A percentile compares a stretch with the other conserved stretches of the same genome.
Evolutionary conservation across 805 yeast species (phyloP).

Genomic region (Wickerhamiella sorbophila): DNA sequence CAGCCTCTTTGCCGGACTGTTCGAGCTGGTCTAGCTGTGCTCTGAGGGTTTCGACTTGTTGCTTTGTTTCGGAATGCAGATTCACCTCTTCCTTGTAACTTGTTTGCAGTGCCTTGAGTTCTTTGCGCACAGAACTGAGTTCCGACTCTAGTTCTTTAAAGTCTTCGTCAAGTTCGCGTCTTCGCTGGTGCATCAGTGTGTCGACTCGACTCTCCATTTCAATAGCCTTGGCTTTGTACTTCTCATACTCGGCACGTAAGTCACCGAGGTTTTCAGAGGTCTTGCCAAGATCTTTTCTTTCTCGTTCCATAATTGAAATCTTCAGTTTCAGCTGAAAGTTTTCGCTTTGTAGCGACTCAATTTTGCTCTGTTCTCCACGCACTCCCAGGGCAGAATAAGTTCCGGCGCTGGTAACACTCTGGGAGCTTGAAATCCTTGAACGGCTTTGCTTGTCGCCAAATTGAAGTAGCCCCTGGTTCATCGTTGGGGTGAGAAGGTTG

Average conservation of each 20-base stretch:
- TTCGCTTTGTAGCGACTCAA: conserved; percentile 14
- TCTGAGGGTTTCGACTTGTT: background rate
- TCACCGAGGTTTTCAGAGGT: background rate
- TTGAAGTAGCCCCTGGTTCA: background rate
- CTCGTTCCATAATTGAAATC: conserved; percentile 5
- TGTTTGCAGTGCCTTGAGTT: background rate
- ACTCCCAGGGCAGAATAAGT: conserved; percentile 1
- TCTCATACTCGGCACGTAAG: background rate
- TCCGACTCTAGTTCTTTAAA: background rate
- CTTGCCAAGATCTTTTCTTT: background rate
- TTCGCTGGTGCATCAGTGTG: background rate
- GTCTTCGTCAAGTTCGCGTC: background rate
- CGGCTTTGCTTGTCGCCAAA: background rate
- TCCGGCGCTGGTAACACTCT: too few relatives aligned
- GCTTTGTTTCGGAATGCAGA: background rate
- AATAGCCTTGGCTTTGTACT: background rate
- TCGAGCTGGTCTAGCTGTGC: background rate
- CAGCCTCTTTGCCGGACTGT: background rate
- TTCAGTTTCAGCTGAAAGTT: conserved; percentile 15
- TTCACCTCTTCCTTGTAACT: background rate
- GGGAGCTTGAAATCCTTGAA: too few relatives aligned
- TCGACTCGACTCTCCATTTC: background rate
- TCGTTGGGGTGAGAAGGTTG: background rate
- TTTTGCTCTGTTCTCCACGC: conserved; percentile 7
- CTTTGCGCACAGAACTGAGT: background rate